These are phyloP conservation scores for Vickermania spadyakhi DNA, from an alignment of 208 protist genomes.

Conservation along the genomic window DNA sequence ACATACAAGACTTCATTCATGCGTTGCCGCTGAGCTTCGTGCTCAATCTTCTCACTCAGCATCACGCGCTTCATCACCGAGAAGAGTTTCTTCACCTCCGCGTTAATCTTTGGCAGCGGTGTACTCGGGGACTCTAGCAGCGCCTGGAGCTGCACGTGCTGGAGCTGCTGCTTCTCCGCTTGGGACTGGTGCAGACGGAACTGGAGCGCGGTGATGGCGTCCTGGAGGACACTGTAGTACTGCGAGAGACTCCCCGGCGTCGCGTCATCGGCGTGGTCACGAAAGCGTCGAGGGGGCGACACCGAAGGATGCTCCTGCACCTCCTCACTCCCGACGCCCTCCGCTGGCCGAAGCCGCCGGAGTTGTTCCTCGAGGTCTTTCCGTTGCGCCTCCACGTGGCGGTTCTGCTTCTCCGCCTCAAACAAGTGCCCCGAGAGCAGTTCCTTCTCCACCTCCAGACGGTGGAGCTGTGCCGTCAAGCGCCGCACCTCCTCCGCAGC, in stretches of 20 bases:
- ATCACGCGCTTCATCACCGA: constrained; percentile 36
- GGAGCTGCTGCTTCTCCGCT: constrained; percentile 8
- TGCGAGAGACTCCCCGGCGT: neutral
- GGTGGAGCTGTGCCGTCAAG: neutral
- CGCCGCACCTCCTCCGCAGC: neutral
- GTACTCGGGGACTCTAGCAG: constrained; percentile 3
- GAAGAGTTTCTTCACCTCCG: constrained; percentile 38
- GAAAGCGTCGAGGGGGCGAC: neutral
- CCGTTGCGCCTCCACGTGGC: neutral
- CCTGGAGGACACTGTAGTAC: constrained; percentile 2
- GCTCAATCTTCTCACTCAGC: constrained; percentile 21
- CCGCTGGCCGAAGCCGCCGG: neutral
- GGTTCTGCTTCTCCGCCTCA: constrained; percentile 1
- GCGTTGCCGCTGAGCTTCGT: constrained; percentile 39
- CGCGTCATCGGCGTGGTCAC: neutral
- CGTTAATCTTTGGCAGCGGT: constrained; percentile 12
- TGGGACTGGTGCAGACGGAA: constrained; percentile 19
- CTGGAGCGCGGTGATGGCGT: constrained; percentile 9
- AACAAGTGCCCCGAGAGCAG: neutral
- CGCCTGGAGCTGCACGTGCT: constrained; percentile 7
- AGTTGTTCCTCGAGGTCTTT: neutral
- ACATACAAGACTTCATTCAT: constrained; percentile 44
- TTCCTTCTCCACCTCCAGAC: neutral
- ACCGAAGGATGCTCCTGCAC: neutral
- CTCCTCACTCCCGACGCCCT: neutral